Conservation (phyloP, 2,329 filamentous ascomycete species). For the Karstenula rhodostoma region DNA sequence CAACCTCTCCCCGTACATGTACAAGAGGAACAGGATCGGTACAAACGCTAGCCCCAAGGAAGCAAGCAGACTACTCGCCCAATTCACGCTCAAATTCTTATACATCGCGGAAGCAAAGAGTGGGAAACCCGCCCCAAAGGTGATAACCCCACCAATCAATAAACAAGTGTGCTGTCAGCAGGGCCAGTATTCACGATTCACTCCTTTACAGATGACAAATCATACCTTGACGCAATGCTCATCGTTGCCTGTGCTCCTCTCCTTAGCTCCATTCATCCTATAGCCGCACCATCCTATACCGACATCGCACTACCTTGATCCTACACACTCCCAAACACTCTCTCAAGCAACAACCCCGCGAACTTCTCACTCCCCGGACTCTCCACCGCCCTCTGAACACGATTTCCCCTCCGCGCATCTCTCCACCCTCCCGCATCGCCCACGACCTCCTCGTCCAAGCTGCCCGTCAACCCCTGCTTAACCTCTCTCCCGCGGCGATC, state of each 20-base stretch:
- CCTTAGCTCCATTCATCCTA: background rate
- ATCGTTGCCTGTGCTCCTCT: too few relatives aligned
- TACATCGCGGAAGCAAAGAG: constrained; percentile 45
- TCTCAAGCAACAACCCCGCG: constrained; percentile 70
- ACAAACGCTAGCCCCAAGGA: constrained; percentile 24
- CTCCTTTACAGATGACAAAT: too few relatives aligned
- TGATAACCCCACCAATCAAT: too few relatives aligned
- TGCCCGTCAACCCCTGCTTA: constrained; percentile 45
- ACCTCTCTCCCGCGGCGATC: constrained; percentile 73
- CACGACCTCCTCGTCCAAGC: constrained; percentile 57
- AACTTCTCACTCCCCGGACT: constrained; percentile 75
- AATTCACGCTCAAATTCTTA: constrained; percentile 47
- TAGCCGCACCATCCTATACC: background rate
- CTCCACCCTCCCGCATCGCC: constrained; percentile 82
- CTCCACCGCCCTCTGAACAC: constrained; percentile 75
- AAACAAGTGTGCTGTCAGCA: too few relatives aligned
- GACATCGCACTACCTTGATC: background rate
- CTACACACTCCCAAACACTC: constrained; percentile 63
- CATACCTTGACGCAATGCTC: too few relatives aligned
- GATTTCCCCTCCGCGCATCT: constrained; percentile 76
- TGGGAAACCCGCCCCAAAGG: constrained; percentile 50
- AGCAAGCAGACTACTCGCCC: constrained; percentile 53
- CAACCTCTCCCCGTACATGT: constrained; percentile 30
- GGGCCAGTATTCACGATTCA: too few relatives aligned
- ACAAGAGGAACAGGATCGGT: constrained; percentile 19